These are phyloP conservation scores for Ramalina intermedia DNA, from an alignment of 495 filamentous ascomycete genomes.

Conservation along the genomic window DNA sequence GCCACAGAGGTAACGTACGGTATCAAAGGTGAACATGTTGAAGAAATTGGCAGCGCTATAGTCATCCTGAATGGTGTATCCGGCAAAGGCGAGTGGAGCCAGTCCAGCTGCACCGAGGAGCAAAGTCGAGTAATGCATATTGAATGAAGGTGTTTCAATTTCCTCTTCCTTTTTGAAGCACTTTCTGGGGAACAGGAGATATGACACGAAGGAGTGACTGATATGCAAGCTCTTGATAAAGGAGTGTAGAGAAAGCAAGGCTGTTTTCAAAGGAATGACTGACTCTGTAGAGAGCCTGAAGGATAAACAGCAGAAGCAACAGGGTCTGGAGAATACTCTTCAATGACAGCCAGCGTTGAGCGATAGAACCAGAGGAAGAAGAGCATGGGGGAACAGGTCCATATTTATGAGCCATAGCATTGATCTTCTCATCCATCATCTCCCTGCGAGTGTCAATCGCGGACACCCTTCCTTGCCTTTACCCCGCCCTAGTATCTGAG, in stretches of 20 bases:
- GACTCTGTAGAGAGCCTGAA: slow-evolving; percentile 3
- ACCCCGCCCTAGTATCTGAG: too few species aligned
- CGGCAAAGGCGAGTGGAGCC: slow-evolving; percentile 27
- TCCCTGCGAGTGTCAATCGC: too few species aligned
- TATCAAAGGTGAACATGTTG: slow-evolving; percentile 38
- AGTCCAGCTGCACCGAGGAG: slow-evolving; percentile 29
- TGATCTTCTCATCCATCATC: background rate
- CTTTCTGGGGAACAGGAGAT: background rate
- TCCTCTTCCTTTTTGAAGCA: background rate
- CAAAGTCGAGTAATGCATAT: slow-evolving; percentile 31
- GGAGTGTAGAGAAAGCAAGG: slow-evolving; percentile 10
- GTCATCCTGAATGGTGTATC: slow-evolving; percentile 34
- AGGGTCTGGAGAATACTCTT: background rate
- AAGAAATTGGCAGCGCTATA: slow-evolving; percentile 34
- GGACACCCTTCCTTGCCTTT: too few species aligned
- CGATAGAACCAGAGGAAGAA: background rate
- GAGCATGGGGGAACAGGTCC: background rate
- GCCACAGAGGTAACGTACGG: slow-evolving; percentile 21
- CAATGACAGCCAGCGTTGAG: background rate
- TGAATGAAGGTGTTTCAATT: background rate
- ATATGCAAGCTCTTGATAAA: slow-evolving; percentile 2
- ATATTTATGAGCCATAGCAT: slow-evolving; percentile 1
- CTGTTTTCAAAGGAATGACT: background rate
- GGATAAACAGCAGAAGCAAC: background rate
- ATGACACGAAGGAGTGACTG: slow-evolving; percentile 13